These are phyloP conservation scores for Botryosphaeria dothidea DNA, from an alignment of 2,329 filamentous ascomycete genomes.

Conservation along the genomic window DNA sequence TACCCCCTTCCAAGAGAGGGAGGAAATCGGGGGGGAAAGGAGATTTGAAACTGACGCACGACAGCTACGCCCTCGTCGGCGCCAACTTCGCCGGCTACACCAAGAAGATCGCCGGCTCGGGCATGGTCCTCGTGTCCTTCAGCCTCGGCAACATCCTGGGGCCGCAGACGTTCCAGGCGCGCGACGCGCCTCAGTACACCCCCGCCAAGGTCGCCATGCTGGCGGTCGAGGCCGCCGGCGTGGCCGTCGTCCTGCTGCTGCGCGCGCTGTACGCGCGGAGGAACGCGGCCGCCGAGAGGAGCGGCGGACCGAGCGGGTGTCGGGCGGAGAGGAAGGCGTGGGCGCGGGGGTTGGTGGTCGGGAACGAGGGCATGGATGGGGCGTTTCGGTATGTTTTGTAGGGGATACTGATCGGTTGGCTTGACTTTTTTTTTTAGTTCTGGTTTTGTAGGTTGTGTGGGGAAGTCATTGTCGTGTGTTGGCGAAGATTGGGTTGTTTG, in stretches of 20 bases:
- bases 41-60: not conserved
- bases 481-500: too few species aligned
- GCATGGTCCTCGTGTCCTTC: conserved; percentile 39
- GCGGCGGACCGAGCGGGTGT: not conserved
- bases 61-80: conserved; percentile 6
- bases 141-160: conserved; percentile 44
- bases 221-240: conserved; percentile 2
- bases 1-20: not conserved
- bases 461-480: too few species aligned
- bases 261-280: not conserved
- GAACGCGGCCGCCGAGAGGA: not conserved
- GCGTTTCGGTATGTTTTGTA: conserved; percentile 4
- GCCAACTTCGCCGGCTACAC: conserved; percentile 34
- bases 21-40: not conserved
- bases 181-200: conserved; percentile 30
- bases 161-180: conserved; percentile 33
- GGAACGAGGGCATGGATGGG: not conserved
- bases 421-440: too few species aligned
- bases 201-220: conserved; percentile 47
- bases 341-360: not conserved
- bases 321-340: not conserved
- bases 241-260: not conserved
- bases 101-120: conserved; percentile 39
- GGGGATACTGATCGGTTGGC: too few species aligned
- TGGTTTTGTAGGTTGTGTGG: too few species aligned